A percentile compares a stretch with the other conserved stretches of the same genome.
phyloP scores from a whole-genome alignment of 2,329 filamentous ascomycete genomes.

The Fusarium domesticum region DNA sequence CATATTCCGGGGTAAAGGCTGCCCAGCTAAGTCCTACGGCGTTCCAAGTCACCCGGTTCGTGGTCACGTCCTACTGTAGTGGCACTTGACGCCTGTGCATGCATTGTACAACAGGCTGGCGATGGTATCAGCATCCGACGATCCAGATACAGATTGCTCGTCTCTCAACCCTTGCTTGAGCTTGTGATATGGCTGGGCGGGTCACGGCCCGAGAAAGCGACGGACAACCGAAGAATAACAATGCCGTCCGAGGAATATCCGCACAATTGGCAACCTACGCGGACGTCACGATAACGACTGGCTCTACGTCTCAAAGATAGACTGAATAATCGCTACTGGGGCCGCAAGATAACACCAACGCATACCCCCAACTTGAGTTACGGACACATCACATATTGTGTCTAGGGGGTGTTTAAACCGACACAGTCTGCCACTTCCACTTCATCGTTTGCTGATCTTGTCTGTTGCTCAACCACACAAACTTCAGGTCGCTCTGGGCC shows the following conservation, averaged over 20 bases:
- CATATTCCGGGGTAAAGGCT: background rate
- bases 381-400: background rate
- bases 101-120: too few relatives aligned
- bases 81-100: background rate
- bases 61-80: background rate
- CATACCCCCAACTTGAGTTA: background rate
- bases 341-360: slow-evolving; percentile 9
- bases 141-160: too few relatives aligned
- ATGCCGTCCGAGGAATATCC: slow-evolving; percentile 25
- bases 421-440: background rate
- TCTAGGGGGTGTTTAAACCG: background rate
- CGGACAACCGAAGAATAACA: slow-evolving; percentile 24
- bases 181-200: slow-evolving; percentile 10
- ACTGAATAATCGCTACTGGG: slow-evolving; percentile 3
- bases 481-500: background rate
- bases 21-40: background rate
- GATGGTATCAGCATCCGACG: too few relatives aligned
- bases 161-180: too few relatives aligned
- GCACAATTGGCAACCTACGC: slow-evolving; percentile 8
- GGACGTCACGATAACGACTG: slow-evolving; percentile 12
- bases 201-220: slow-evolving; percentile 24
- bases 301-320: slow-evolving; percentile 3
- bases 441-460: background rate
- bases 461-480: background rate
- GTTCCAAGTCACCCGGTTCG: background rate